Percentiles rank a stretch among this genome's conserved stretches.
Evolutionary conservation across 2,329 filamentous ascomycete genomes (phyloP).

Genomic region (Cordyceps fumosorosea): DNA sequence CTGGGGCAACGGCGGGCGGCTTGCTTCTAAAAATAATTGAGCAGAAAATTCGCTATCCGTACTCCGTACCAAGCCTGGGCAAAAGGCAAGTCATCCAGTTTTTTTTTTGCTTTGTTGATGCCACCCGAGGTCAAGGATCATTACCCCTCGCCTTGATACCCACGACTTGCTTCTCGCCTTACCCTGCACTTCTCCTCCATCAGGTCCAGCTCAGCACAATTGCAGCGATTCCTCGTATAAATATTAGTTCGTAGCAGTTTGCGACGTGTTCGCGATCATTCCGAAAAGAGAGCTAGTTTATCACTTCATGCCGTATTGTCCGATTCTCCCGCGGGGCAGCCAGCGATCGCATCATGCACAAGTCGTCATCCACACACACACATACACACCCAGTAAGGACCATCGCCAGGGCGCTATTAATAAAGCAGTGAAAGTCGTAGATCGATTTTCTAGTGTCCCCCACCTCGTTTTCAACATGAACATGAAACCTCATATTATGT

Average conservation of each 20-base stretch:
- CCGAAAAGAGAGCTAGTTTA: neutral
- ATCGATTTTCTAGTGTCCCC: neutral
- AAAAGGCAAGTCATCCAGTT: neutral
- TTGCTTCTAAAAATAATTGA: conserved; percentile 4
- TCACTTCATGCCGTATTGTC: neutral
- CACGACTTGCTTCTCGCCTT: neutral
- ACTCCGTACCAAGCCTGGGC: too few species aligned
- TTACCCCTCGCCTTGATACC: neutral
- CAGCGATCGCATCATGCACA: conserved; percentile 4
- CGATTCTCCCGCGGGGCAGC: conserved; percentile 1
- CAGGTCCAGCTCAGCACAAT: neutral
- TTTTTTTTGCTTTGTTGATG: neutral
- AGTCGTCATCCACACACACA: neutral
- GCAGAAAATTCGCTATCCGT: too few species aligned
- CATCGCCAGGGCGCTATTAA: neutral
- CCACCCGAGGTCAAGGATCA: neutral
- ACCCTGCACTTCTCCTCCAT: neutral
- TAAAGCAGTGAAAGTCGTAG: neutral
- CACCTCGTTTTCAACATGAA: neutral
- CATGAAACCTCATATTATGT: too few species aligned
- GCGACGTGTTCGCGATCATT: neutral
- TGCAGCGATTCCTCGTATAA: neutral
- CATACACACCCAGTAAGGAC: neutral
- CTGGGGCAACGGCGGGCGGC: neutral
- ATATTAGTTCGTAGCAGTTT: neutral